Base-by-base conservation (phyloP, 2,329 filamentous ascomycete species). In the Fusarium guadeloupense region DNA sequence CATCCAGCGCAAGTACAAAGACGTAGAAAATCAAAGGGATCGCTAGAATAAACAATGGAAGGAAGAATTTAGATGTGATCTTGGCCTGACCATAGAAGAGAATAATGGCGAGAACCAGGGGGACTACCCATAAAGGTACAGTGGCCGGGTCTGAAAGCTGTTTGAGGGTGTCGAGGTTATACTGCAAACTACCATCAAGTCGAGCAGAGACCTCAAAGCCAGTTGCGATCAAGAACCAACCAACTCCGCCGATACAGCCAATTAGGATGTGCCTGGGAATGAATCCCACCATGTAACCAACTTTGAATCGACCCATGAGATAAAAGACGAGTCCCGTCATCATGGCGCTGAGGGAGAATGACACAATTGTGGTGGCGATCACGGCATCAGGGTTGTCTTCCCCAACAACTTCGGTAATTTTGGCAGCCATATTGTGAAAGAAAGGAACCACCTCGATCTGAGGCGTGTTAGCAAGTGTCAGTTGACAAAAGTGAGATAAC, bases 391-490 rank as follows among this genome's bases (percentile, higher is more conserved):
- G 87, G 21, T 95, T 88, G 17, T 93, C 88, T 60, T 90, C 86
- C 14, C 94, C 92, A 63, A 99, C 88, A 37, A 85, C 82, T 13
- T 82, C 80, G 64, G 95, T 87, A 71, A 98, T 97, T 25, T 90
- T 94, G 62, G 89, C 88, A 1, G 95, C 93, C 94, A 99, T 99
- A 71, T 94, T 96, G 78, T 99, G 95, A 74, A 99, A 98, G 78
- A 99, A 99, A 0, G 94, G 95, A 1, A 99, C 94, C 1, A 98
- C 94, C 77, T 99, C 95, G 66, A 98, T 99, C 86, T 89, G 60
- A 17, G 59, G 42, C 8, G 14, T 43, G 54, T 60, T 35, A 64
- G 52, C 46, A 28, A 17, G 17, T 7, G 34, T 34, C 14, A 26
- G 13, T 16, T 16, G 10, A 33, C 14, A 2, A 16, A 26, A n/a